Conservation (phyloP, 2,329 filamentous ascomycete species). For the Xylariaceae sp. region DNA sequence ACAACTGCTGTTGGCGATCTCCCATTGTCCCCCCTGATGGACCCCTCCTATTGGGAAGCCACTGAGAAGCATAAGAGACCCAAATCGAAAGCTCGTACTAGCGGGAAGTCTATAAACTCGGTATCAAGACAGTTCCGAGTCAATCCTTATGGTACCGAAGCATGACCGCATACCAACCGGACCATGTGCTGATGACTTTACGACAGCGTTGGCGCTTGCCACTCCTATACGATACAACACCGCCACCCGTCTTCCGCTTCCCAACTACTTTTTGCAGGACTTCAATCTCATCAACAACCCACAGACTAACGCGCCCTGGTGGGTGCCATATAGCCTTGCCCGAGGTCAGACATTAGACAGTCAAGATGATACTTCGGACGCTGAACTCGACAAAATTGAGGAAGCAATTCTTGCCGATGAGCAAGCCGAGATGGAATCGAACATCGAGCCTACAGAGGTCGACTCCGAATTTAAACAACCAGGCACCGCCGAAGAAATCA, state of each 20-base stretch:
- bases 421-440: not conserved
- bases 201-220: conserved; percentile 58
- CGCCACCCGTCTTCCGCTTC: conserved; percentile 48
- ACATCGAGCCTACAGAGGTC: not conserved
- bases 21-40: conserved; percentile 54
- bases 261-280: conserved; percentile 62
- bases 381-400: conserved; percentile 21
- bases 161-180: not conserved
- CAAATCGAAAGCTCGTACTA: conserved; percentile 35
- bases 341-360: conserved; percentile 20
- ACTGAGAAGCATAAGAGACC: conserved; percentile 41
- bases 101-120: conserved; percentile 25
- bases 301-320: conserved; percentile 51
- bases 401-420: not conserved
- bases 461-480: not conserved
- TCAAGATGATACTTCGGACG: not conserved
- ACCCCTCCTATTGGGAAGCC: conserved; percentile 47
- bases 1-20: conserved; percentile 44
- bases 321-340: conserved; percentile 47
- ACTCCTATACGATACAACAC: conserved; percentile 57
- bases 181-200: conserved; percentile 3
- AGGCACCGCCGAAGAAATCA: not conserved
- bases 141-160: conserved; percentile 61
- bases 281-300: conserved; percentile 58
- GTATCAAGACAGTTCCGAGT: conserved; percentile 57